Conservation (phyloP, 805 yeast species). For the Candida andamanensis region DNA sequence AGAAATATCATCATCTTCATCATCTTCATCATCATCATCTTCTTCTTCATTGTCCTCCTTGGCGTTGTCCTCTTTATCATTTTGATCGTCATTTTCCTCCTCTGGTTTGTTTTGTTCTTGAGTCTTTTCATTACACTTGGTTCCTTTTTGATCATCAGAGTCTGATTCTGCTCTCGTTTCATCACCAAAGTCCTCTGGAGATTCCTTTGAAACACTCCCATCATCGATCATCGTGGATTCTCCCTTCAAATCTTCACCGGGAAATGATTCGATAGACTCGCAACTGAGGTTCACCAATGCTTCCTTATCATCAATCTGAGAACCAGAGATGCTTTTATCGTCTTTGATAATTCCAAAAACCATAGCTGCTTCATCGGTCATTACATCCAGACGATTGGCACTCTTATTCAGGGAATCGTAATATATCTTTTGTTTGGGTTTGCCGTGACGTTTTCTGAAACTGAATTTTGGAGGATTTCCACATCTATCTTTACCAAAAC, state of each 20-base stretch:
- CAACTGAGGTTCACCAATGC: too few relatives aligned
- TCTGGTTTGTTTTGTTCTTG: neutral
- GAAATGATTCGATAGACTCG: too few relatives aligned
- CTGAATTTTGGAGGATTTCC: constrained; percentile 63
- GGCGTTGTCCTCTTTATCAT: constrained; percentile 1
- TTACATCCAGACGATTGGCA: constrained; percentile 14
- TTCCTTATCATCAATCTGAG: constrained; percentile 1
- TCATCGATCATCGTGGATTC: constrained; percentile 1
- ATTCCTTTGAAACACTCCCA: neutral
- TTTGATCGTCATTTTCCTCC: constrained; percentile 1
- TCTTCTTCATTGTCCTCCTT: constrained; percentile 9
- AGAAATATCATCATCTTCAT: constrained; percentile 33
- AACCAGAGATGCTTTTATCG: neutral
- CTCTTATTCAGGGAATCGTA: constrained; percentile 19
- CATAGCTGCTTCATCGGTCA: constrained; percentile 38
- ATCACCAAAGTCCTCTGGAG: neutral
- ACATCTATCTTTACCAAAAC: constrained; percentile 76
- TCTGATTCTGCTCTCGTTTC: neutral
- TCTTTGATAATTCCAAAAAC: constrained; percentile 38
- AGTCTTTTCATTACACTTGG: constrained; percentile 1
- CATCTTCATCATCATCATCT: constrained; percentile 23
- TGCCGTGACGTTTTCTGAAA: constrained; percentile 37
- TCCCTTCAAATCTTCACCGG: too few relatives aligned
- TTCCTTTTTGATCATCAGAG: constrained; percentile 6
- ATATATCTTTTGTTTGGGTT: constrained; percentile 21